A percentile compares a stretch with the other conserved stretches of the same genome.
Conservation (phyloP, 257 asterid species). For the Coffea canephora region DNA sequence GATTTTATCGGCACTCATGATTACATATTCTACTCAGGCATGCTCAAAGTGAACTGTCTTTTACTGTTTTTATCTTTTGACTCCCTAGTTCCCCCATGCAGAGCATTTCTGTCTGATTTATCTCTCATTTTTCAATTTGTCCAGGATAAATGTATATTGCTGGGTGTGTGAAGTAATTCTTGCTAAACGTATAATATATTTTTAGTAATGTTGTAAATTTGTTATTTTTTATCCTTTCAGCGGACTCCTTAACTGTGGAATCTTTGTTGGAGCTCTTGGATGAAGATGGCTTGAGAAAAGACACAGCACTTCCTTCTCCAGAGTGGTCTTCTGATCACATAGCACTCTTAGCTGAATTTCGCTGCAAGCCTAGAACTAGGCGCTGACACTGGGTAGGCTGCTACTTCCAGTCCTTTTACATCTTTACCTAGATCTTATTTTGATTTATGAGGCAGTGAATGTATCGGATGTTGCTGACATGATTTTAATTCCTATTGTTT, state of each 20-base stretch:
- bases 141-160: neutral
- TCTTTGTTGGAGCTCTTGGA: conserved; percentile 94
- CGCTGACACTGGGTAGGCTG: conserved; percentile 54
- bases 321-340: conserved; percentile 99
- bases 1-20: conserved; percentile 94
- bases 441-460: neutral
- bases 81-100: neutral
- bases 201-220: neutral
- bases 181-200: neutral
- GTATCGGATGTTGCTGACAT: neutral
- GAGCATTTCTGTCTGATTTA: neutral
- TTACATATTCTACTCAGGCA: conserved; percentile 98
- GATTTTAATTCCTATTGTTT: neutral
- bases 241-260: conserved; percentile 85
- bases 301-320: conserved; percentile 97
- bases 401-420: neutral
- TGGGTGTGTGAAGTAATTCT: neutral
- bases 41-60: neutral
- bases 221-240: conserved; percentile 38
- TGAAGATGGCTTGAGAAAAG: conserved; percentile 89
- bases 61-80: neutral
- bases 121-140: neutral
- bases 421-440: neutral
- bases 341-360: conserved; percentile 92
- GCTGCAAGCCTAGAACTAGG: conserved; percentile 76